Base-by-base conservation (phyloP, 1,284 basidiomycete genomes). In the Ustilago bromivora region DNA sequence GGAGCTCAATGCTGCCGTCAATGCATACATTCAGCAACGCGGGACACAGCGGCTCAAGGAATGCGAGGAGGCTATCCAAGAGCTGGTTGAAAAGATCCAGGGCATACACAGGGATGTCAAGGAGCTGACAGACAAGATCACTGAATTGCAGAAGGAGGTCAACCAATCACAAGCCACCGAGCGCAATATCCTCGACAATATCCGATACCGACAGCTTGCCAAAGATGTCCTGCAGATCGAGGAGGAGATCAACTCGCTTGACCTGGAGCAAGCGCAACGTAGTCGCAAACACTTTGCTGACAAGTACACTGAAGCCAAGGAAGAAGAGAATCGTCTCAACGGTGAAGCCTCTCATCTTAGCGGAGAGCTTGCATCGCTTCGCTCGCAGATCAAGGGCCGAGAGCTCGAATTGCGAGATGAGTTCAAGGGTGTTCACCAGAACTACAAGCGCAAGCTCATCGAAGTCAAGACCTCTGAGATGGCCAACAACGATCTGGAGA, bases 361-460 rank as follows among this genome's bases (percentile, higher is more conserved):
- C 36, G 85, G 83, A 51, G 84, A 82, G 67, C 77, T 82, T n/a
- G 71, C 64, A 2, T 80, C 79, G 19, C 77, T 83, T 2, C 63
- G 71, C 49, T 74, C 74, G 7, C 79, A 84, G 68, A 79, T 82
- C 69, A 75, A 74, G 55, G 89, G 89, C 15, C 88, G 91, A 79
- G 91, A 93, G 82, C 87, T 83, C 34, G 95, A 98, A 84, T 87
- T 96, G 35, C 85, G 87, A 67, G 90, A 89, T 75, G 95, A 98
- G 75, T 99, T 93, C 89, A 93, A 94, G 85, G 91, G 94, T 67
- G 91, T 96, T 77, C 90, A 93, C 81, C 92, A 92, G 86, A 90
- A 90, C 71, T 98, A 96, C 86, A 93, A 92, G 17, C 92, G 93
- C 72, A 96, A 98, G 85, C 89, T 98, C 57, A 91, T 99, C 82